phyloP scores from a whole-genome alignment of 2,329 filamentous ascomycete species.

The Colletotrichum sansevieriae region DNA sequence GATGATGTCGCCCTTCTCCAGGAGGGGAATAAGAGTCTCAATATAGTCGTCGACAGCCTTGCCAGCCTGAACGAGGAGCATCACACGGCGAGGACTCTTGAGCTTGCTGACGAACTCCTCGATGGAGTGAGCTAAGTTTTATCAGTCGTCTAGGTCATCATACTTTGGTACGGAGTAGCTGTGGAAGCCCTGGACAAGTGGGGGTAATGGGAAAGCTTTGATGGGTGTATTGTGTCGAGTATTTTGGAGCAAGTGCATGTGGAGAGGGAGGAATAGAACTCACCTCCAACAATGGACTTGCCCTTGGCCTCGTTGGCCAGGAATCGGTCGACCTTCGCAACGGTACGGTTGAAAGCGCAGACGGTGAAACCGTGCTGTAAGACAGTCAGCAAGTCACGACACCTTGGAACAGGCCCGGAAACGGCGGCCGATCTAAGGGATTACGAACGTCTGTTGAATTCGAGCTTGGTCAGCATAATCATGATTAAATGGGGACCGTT shows the following conservation, averaged over 20 bases:
- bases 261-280: not conserved
- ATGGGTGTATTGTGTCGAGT: too few species aligned
- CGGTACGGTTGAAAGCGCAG: constrained; percentile 98
- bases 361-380: constrained; percentile 86
- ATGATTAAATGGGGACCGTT: too few species aligned
- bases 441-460: not conserved
- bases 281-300: constrained; percentile 81
- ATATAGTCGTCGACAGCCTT: constrained; percentile 99
- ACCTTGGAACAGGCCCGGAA: not conserved
- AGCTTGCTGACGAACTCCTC: constrained; percentile 97
- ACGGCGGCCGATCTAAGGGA: not conserved
- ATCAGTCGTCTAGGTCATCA: too few species aligned
- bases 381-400: constrained; percentile 5
- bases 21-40: constrained; percentile 87
- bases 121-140: constrained; percentile 78
- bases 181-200: constrained; percentile 57
- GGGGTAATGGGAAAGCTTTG: not conserved
- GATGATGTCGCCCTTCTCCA: constrained; percentile 94
- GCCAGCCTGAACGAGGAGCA: constrained; percentile 99
- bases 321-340: constrained; percentile 97
- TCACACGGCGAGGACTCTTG: constrained; percentile 96
- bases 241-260: too few species aligned
- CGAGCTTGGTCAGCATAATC: too few species aligned
- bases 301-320: constrained; percentile 92
- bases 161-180: too few species aligned